Evolutionary conservation across 2,329 filamentous ascomycete genomes (phyloP).

Genomic region (Westerdykella sp.): DNA sequence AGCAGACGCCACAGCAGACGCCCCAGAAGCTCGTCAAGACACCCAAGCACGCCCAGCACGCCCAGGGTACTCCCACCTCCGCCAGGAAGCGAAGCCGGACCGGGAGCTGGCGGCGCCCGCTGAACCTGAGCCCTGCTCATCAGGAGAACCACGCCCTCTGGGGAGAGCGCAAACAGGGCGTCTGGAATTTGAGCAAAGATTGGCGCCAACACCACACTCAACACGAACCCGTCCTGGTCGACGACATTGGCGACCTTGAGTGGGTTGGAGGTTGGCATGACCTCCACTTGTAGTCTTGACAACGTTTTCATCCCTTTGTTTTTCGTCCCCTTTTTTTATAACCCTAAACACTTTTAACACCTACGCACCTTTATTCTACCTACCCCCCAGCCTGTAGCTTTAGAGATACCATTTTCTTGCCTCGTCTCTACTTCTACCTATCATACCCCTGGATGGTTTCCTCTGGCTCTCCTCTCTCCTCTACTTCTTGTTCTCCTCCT

Average conservation of each 20-base stretch:
- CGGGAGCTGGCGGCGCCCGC: constrained; percentile 34
- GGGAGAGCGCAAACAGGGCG: constrained; percentile 32
- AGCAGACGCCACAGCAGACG: constrained; percentile 37
- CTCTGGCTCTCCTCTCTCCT: constrained; percentile 1
- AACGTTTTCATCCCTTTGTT: constrained; percentile 31
- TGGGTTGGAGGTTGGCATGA: constrained; percentile 92
- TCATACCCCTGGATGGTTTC: constrained; percentile 6
- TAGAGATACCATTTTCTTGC: constrained; percentile 37
- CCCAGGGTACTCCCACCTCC: constrained; percentile 28
- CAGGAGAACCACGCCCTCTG: constrained; percentile 19
- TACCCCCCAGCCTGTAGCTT: constrained; percentile 28
- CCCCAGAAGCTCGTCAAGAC: constrained; percentile 41
- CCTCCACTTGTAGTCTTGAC: constrained; percentile 54
- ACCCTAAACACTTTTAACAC: constrained; percentile 14
- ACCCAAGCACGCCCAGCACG: constrained; percentile 12
- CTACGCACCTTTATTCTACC: constrained; percentile 12
- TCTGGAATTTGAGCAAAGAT: constrained; percentile 44
- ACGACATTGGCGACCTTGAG: constrained; percentile 76
- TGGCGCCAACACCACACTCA: constrained; percentile 43
- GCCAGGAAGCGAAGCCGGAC: constrained; percentile 37
- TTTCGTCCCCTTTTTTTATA: constrained; percentile 17
- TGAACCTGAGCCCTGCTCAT: constrained; percentile 32
- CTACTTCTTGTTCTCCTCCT: constrained; percentile 28
- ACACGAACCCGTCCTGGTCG: constrained; percentile 30
- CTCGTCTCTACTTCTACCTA: constrained; percentile 19